Conservation (phyloP, 2,329 filamentous ascomycete genomes). For the Botrytis aclada region DNA sequence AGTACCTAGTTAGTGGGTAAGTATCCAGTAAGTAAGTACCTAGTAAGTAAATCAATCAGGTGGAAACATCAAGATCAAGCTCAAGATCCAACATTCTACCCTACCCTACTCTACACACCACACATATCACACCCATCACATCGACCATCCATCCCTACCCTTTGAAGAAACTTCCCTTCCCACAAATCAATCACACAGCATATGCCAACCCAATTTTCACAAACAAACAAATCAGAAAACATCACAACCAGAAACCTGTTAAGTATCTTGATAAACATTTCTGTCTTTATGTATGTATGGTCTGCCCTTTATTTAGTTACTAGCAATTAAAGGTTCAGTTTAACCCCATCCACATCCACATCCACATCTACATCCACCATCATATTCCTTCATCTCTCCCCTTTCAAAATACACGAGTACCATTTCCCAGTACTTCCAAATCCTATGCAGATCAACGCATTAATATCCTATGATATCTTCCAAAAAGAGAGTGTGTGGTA, state of each 20-base stretch:
- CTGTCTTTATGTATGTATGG: conserved; percentile 2
- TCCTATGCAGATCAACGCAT: conserved; percentile 1
- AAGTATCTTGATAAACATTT: neutral
- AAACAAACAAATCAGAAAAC: neutral
- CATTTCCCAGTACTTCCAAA: neutral
- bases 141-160: too few relatives aligned
- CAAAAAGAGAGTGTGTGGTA: neutral
- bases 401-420: conserved; percentile 1
- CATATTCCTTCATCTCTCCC: neutral
- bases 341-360: neutral
- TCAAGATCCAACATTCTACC: neutral
- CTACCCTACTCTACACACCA: too few relatives aligned
- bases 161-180: neutral
- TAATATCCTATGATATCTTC: conserved; percentile 1
- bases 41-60: neutral
- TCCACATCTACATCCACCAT: neutral
- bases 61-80: neutral
- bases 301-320: neutral
- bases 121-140: too few relatives aligned
- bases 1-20: too few relatives aligned
- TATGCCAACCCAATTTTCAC: neutral
- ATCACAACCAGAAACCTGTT: neutral
- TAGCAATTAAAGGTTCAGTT: neutral
- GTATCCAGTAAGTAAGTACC: too few relatives aligned
- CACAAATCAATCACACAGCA: neutral